A percentile compares a stretch with the other conserved stretches of the same genome.
phyloP scores from a whole-genome alignment of 106 monocot genomes.

The Dioscorea zingiberensis region DNA sequence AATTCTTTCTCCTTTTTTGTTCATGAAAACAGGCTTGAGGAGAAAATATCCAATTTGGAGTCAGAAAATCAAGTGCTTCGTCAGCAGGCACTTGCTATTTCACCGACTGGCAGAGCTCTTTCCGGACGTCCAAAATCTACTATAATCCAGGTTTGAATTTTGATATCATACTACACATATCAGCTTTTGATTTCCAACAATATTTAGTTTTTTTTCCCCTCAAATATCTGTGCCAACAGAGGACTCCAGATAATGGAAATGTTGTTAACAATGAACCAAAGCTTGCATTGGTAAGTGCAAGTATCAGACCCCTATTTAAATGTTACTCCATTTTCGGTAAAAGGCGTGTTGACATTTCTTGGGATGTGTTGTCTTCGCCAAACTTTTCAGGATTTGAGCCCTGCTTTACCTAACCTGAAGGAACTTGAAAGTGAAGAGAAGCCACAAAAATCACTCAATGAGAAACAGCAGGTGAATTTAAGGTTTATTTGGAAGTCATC shows the following conservation, averaged over 20 bases:
- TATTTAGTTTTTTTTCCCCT: neutral
- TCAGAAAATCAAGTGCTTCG: constrained; percentile 87
- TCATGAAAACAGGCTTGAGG: constrained; percentile 50
- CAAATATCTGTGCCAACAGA: constrained; percentile 33
- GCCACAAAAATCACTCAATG: constrained; percentile 95
- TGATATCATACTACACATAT: too few species aligned
- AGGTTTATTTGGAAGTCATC: neutral
- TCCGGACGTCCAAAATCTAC: constrained; percentile 54
- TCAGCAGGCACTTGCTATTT: constrained; percentile 73
- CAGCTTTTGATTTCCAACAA: neutral
- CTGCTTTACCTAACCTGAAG: constrained; percentile 33
- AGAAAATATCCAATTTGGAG: constrained; percentile 71
- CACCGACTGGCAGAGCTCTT: constrained; percentile 75
- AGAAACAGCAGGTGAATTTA: constrained; percentile 78
- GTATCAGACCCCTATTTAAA: neutral
- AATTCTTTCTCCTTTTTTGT: neutral
- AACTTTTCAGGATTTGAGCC: constrained; percentile 45
- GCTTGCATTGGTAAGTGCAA: constrained; percentile 37
- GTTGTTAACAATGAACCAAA: constrained; percentile 48
- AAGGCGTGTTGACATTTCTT: neutral
- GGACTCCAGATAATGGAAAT: constrained; percentile 72
- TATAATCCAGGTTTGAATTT: constrained; percentile 44
- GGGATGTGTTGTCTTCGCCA: neutral
- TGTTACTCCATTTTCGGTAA: constrained; percentile 1
- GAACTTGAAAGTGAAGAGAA: constrained; percentile 85